Evolutionary conservation across 768 basidiomycete species (phyloP), one percentile per base, ranked within the genome.

Genomic region (Pisolithus sp.): DNA sequence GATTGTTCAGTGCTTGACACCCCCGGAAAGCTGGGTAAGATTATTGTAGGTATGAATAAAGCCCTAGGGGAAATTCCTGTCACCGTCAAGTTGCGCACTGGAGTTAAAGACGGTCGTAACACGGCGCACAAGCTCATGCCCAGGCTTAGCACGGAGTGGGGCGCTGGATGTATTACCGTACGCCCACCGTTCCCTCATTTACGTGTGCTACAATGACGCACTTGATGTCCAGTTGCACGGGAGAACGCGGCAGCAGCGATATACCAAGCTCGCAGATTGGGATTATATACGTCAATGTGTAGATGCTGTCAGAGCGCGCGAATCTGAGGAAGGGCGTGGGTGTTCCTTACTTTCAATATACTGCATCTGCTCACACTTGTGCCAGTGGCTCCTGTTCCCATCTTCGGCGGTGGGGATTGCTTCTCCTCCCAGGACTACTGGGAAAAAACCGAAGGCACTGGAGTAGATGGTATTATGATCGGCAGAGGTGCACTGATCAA

Each of bases 321-420:
- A 89, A 65, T 78, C 73, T 20, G 87, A 90, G 9, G 81, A 87
- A 63, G 84, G 83, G 62, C 52, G 89, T 89, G 59, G 52, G 83
- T 75, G 37, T 12, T 31, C n/a, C n/a, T 18, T 17, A 39, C 42
- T 37, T 37, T 46, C 47, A 28, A 24, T 18, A 8, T 24, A 37
- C 37, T 24, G n/a, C 28, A 5, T 48, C 9, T 24, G 51, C 40
- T 53, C 20, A 49, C 43, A 9, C 26, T 48, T n/a, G 47, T 9
- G 5, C 45, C 56, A 89, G 88, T 94, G 13, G 76, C 84, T 0
- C 79, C 87, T 0, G 76, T 97, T n/a, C 94, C 94, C 0, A 93
- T 99, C 42, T 95, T 97, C 57, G 96, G 96, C 7, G 93, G 93
- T 24, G 96, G 96, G 0, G 96, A 99, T 64, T 89, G 87, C 57